Conservation (phyloP, 75 land plant genomes). For the Isoetes taiwanensis region DNA sequence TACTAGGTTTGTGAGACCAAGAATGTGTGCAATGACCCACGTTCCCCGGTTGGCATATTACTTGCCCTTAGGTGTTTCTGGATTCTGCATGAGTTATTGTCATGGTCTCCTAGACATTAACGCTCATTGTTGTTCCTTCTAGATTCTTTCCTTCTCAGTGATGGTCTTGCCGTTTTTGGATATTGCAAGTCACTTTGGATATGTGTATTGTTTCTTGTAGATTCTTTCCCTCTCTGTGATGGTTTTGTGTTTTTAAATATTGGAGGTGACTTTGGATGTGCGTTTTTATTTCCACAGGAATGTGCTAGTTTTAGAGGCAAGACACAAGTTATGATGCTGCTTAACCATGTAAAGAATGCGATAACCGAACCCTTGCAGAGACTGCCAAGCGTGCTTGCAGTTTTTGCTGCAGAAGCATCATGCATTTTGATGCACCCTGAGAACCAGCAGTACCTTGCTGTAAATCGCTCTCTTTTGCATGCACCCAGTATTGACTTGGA, state of each 20-base stretch:
- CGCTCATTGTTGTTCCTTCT: too few relatives aligned
- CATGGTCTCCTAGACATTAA: too few relatives aligned
- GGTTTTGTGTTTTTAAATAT: neutral
- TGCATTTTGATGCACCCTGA: constrained; percentile 57
- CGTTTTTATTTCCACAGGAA: constrained; percentile 25
- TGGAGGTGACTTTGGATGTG: neutral
- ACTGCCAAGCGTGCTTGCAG: constrained; percentile 45
- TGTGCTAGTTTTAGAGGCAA: constrained; percentile 44
- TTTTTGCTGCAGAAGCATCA: constrained; percentile 89
- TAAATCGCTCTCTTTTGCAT: constrained; percentile 38
- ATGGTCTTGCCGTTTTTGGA: neutral
- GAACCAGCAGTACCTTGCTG: constrained; percentile 35
- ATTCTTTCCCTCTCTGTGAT: neutral
- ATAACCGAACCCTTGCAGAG: constrained; percentile 74
- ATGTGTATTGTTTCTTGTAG: neutral
- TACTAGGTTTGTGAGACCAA: too few relatives aligned
- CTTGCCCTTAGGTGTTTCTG: too few relatives aligned
- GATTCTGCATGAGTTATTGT: too few relatives aligned
- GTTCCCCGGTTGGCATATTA: too few relatives aligned
- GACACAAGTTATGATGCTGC: constrained; percentile 41
- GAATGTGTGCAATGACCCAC: too few relatives aligned
- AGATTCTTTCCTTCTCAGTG: neutral
- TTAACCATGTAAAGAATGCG: constrained; percentile 72
- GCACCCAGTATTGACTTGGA: constrained; percentile 40
- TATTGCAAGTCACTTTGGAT: neutral